phyloP scores from a whole-genome alignment of 805 yeast genomes.

The Candida odintsovae region DNA sequence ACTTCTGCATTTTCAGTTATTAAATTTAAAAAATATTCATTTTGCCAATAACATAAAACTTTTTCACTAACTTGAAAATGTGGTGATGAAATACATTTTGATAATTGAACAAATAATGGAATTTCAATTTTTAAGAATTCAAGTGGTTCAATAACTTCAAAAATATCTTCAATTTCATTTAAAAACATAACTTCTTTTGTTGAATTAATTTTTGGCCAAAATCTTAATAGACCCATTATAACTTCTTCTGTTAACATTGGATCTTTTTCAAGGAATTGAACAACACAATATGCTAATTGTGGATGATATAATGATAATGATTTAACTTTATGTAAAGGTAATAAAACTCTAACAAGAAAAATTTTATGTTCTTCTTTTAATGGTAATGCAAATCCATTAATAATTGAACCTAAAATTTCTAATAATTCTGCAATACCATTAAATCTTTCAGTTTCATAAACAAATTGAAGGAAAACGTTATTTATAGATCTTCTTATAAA shows the following conservation, averaged over 20 bases:
- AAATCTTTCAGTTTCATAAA: slow-evolving; percentile 92
- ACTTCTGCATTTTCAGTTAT: slow-evolving; percentile 92
- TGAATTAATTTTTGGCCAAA: slow-evolving; percentile 94
- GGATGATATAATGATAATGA: slow-evolving; percentile 90
- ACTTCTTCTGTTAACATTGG: slow-evolving; percentile 91
- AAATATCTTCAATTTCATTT: slow-evolving; percentile 93
- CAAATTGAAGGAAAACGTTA: slow-evolving; percentile 88
- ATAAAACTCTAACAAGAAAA: slow-evolving; percentile 75
- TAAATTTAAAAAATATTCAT: slow-evolving; percentile 84
- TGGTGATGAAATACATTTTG: slow-evolving; percentile 89
- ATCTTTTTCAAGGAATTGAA: slow-evolving; percentile 94
- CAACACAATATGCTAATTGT: slow-evolving; percentile 93
- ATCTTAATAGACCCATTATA: slow-evolving; percentile 85
- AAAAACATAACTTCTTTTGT: slow-evolving; percentile 95
- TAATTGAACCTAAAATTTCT: slow-evolving; percentile 92
- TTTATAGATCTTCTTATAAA: slow-evolving; percentile 88
- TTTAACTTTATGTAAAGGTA: slow-evolving; percentile 91
- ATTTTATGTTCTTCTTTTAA: slow-evolving; percentile 95
- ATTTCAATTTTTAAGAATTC: slow-evolving; percentile 90
- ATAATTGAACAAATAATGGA: slow-evolving; percentile 88
- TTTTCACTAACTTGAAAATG: slow-evolving; percentile 98
- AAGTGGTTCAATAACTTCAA: slow-evolving; percentile 90
- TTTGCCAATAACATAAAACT: slow-evolving; percentile 89
- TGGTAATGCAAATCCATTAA: slow-evolving; percentile 96
- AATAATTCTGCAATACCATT: slow-evolving; percentile 93